Evolutionary conservation across 768 basidiomycete species (phyloP), one percentile per base, ranked within the genome.

Genomic region (Kwoniella europaea): DNA sequence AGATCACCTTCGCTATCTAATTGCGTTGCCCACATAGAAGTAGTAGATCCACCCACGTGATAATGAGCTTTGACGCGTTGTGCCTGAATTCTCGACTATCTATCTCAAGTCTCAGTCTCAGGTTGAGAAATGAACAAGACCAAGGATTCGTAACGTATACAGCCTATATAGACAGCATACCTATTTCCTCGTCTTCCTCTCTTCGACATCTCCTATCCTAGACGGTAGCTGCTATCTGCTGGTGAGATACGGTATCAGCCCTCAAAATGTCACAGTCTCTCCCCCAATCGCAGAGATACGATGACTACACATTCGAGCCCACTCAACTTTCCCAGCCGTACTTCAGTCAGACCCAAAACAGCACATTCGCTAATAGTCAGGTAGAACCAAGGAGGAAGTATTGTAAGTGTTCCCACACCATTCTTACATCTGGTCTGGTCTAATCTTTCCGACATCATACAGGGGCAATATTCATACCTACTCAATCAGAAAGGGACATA

Each of bases 401-500:
- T 66, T 83, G 82, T 82, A 41, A 75, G 80, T n/a, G n/a, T n/a
- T n/a, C n/a, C n/a, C n/a, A n/a, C n/a, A n/a, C n/a, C n/a, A n/a
- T n/a, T n/a, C n/a, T n/a, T n/a, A n/a, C n/a, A n/a, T n/a, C n/a
- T n/a, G n/a, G n/a, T n/a, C n/a, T n/a, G n/a, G n/a, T n/a, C n/a
- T n/a, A n/a, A n/a, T n/a, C n/a, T n/a, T n/a, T n/a, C n/a, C n/a
- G n/a, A n/a, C n/a, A n/a, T n/a, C n/a, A n/a, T n/a, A n/a, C n/a
- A n/a, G 82, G 82, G 82, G 82, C 82, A 35, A 71, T 80, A 12
- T 75, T 83, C 59, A 82, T 80, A 9, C 79, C 82, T 6, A 79
- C 79, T 20, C 79, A 79, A 41, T 53, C 78, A 10, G 66, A 68
- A 1, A 74, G 79, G 46, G 69, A 70, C 18, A 78, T 79, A 55